Evolutionary conservation across 2,329 filamentous ascomycete species (phyloP).

Genomic region (Apiospora malaysiana): DNA sequence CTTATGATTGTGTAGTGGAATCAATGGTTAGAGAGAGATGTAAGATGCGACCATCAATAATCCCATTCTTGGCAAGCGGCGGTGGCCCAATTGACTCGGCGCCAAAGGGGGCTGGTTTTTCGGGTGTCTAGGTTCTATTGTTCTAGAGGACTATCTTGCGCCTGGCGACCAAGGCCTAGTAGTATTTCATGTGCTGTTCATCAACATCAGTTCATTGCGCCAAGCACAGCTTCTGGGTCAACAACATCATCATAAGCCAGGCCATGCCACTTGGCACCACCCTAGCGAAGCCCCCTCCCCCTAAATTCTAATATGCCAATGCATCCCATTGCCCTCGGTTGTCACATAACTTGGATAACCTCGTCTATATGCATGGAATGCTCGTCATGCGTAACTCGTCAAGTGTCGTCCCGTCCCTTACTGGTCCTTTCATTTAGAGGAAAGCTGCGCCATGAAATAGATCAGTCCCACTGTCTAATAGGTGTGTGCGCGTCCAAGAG

Average conservation of each 20-base stretch:
- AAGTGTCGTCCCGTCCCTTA: neutral
- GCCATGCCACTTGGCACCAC: conserved; percentile 9
- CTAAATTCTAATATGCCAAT: conserved; percentile 5
- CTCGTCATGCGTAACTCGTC: conserved; percentile 13
- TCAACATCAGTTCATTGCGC: neutral
- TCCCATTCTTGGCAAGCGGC: neutral
- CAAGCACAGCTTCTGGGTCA: neutral
- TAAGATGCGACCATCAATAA: neutral
- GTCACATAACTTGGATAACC: neutral
- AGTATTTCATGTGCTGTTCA: conserved; percentile 5
- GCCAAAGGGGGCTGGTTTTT: neutral
- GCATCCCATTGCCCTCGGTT: neutral
- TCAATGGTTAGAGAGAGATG: neutral
- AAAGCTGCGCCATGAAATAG: conserved; percentile 31
- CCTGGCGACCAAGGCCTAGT: neutral
- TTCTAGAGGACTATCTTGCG: conserved; percentile 1
- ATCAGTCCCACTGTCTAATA: neutral
- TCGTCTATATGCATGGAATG: conserved; percentile 15
- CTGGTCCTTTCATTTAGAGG: neutral
- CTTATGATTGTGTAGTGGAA: neutral
- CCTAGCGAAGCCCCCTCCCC: neutral
- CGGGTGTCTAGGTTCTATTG: conserved; percentile 6
- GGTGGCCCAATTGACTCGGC: conserved; percentile 5
- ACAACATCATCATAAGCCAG: neutral
- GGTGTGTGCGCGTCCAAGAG: neutral